These are phyloP conservation scores for Rhizopogon vulgaris DNA, from an alignment of 768 basidiomycete genomes.

Conservation along the genomic window DNA sequence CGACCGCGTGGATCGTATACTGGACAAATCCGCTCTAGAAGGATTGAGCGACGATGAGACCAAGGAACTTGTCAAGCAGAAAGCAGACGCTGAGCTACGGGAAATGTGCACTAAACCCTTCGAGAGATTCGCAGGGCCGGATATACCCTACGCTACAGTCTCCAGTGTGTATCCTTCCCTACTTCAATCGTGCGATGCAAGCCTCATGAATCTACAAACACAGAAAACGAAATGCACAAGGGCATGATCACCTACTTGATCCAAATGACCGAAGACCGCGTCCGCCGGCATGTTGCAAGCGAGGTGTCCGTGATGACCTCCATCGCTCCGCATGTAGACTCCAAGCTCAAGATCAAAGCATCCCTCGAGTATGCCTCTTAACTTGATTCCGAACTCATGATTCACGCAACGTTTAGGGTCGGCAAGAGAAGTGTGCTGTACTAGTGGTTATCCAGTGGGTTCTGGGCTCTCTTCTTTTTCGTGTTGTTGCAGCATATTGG, in stretches of 20 bases:
- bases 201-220: no score
- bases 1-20: not conserved
- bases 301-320: not conserved
- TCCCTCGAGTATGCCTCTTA: slow-evolving; percentile 1
- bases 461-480: no score
- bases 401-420: not conserved
- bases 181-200: no score
- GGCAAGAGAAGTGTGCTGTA: not conserved
- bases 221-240: not conserved
- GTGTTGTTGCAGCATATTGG: slow-evolving; percentile 13
- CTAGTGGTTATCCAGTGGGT: not conserved
- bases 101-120: not conserved
- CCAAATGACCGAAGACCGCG: not conserved
- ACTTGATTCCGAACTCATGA: not conserved
- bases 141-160: not conserved
- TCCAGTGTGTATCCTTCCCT: not conserved
- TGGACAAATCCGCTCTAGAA: not conserved
- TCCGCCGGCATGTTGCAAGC: not conserved
- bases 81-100: not conserved
- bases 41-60: not conserved
- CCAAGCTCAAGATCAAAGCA: not conserved
- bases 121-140: not conserved
- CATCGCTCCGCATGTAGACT: not conserved
- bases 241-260: not conserved
- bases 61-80: not conserved